phyloP scores from a whole-genome alignment of 139 green algal genomes.

The Micromonas commoda region DNA sequence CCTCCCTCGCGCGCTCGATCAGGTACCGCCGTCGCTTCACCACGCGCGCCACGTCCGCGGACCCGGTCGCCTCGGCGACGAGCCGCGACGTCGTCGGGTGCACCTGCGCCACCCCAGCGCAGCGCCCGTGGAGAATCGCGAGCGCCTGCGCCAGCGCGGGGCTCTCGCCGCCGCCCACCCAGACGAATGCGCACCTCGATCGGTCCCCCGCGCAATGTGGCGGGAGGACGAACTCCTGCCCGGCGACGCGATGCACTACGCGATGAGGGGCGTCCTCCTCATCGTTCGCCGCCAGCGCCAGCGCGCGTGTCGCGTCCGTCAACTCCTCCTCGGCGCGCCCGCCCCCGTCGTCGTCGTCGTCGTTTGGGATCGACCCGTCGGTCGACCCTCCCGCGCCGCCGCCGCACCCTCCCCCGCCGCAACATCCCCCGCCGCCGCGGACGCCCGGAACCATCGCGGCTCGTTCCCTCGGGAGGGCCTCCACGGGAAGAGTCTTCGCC shows the following conservation, averaged over 20 bases:
- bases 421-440: neutral
- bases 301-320: too few relatives aligned
- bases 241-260: constrained; percentile 1
- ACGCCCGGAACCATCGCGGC: neutral
- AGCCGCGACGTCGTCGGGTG: neutral
- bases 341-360: neutral
- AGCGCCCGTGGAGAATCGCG: neutral
- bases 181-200: constrained; percentile 16
- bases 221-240: constrained; percentile 9
- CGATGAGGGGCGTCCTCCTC: neutral
- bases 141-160: constrained; percentile 35
- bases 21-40: neutral
- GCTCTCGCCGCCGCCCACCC: constrained; percentile 32
- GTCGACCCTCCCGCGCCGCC: too few relatives aligned
- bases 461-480: neutral
- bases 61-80: neutral
- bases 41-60: neutral
- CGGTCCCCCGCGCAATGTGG: neutral
- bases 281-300: too few relatives aligned
- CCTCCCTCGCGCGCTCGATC: constrained; percentile 50
- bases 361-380: neutral
- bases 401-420: neutral
- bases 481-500: neutral
- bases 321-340: neutral
- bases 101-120: constrained; percentile 2